Conservation (phyloP, 805 yeast species). For the Saturnispora sekii region DNA sequence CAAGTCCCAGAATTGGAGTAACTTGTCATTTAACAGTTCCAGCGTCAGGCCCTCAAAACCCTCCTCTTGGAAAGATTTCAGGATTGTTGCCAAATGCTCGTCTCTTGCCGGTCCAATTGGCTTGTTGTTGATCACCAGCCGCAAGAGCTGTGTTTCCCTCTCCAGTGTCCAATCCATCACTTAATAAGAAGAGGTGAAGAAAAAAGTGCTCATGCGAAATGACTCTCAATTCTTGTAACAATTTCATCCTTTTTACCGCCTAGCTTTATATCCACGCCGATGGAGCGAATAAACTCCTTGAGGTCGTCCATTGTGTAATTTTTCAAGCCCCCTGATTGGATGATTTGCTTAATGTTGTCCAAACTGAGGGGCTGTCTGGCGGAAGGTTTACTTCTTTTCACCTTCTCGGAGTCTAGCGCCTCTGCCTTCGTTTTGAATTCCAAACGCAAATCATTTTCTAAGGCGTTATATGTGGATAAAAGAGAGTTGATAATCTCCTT, state of each 20-base stretch:
- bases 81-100: conserved; percentile 11
- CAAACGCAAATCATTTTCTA: too few relatives aligned
- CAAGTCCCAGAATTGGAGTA: conserved; percentile 22
- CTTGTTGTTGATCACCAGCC: conserved; percentile 21
- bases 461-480: too few relatives aligned
- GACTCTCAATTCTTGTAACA: conserved; percentile 31
- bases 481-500: too few relatives aligned
- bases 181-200: not conserved
- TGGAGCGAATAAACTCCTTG: conserved; percentile 29
- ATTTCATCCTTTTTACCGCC: conserved; percentile 35
- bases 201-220: conserved; percentile 8
- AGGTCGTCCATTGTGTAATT: conserved; percentile 35
- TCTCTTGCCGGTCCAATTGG: conserved; percentile 21
- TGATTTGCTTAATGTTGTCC: not conserved
- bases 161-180: conserved; percentile 18
- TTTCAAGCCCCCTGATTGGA: conserved; percentile 9
- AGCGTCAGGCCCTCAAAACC: conserved; percentile 8
- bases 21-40: conserved; percentile 13
- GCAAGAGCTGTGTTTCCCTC: conserved; percentile 18
- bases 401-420: too few relatives aligned
- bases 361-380: not conserved
- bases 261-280: conserved; percentile 26
- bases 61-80: conserved; percentile 15
- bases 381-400: not conserved
- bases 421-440: not conserved